Evolutionary conservation across 2,329 filamentous ascomycete species (phyloP), one percentile per base, ranked within the genome.

Genomic region (Fusarium sp.): DNA sequence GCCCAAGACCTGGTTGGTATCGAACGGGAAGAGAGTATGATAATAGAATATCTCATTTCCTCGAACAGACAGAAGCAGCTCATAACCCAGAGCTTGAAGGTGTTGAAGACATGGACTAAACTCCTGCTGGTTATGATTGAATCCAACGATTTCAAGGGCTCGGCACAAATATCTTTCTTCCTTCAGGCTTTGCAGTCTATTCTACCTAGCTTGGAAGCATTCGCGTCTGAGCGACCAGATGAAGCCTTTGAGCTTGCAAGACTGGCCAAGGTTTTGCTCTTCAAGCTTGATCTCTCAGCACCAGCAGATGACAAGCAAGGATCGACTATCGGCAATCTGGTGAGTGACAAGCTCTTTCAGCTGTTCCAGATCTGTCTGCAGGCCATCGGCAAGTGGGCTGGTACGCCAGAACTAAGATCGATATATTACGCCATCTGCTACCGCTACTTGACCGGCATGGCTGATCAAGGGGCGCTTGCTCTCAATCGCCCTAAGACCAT

Each of bases 381-480:
- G 71, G 93, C 93, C 7, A 91, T 97, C 55, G 88, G 90, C 68
- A 89, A 91, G 64, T 90, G 92, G 75, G 86, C 89, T 3, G 89
- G 90, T 6, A 90, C 87, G 53, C 82, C 92, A 17, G 85, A 89
- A 55, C 82, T 99, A 39, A 90, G 96, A 50, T 89, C 96, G 59
- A 86, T 92, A 22, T 95, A 97, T 79, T 99, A 98, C 78, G 92
- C 92, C 73, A 97, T 97, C 72, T 94, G 92, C 80, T 95, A 94
- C 77, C 89, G 92, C 20, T 97, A 97, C 76, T 84, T 97, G 52
- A 88, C 88, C 6, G 90, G 91, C 43, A 90, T 94, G 71, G 79
- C 86, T 9, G 83, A 87, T 61, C 79, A 85, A 49, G 82, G 85
- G 39, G 79, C 85, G 53, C 76, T 82, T 41, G 77, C 78, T 15